A percentile compares a stretch with the other conserved stretches of the same genome.
Evolutionary conservation across 306 rosid species (phyloP).

Genomic region (apple (Malus domestica)): ASM211411v1 NC_041789.1:27898501-27899000

Average conservation of each 20-base stretch:
- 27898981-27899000: too few species aligned
- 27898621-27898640: too few species aligned
- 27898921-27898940: too few species aligned
- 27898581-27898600: too few species aligned
- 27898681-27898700: too few species aligned
- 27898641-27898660: fast-evolving
- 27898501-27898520: too few species aligned
- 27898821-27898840: not conserved
- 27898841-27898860: not conserved
- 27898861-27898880: not conserved
- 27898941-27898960: not conserved
- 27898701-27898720: too few species aligned
- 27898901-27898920: not conserved
- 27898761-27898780: conserved; percentile 4
- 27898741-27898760: not conserved
- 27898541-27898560: too few species aligned
- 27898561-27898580: too few species aligned
- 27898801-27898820: not conserved
- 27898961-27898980: not conserved
- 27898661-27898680: too few species aligned
- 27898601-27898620: too few species aligned
- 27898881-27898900: not conserved
- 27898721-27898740: not conserved
- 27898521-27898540: too few species aligned
- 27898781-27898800: conserved; percentile 1